Percentiles rank a stretch among this genome's conserved stretches.
These are phyloP conservation scores for Penicillium sp. DNA, from an alignment of 2,329 filamentous ascomycete species.

Conservation along the genomic window DNA sequence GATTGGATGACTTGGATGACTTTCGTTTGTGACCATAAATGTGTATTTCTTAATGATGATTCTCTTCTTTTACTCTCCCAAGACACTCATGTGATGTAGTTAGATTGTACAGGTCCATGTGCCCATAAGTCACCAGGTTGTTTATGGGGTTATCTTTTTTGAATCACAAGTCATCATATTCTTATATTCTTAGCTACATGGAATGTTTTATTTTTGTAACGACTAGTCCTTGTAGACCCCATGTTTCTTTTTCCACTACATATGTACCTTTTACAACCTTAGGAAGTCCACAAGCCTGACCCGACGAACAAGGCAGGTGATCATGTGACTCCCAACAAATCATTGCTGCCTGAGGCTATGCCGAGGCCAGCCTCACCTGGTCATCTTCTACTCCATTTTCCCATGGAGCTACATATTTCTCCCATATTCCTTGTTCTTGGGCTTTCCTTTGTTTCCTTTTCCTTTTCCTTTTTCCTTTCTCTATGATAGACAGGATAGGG, in stretches of 20 bases:
- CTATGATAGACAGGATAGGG: slow-evolving; percentile 14
- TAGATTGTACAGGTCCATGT: slow-evolving; percentile 9
- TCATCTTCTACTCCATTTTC: slow-evolving; percentile 3
- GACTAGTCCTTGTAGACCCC: not conserved
- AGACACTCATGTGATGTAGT: slow-evolving; percentile 18
- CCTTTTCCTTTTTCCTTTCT: slow-evolving; percentile 12
- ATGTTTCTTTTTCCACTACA: not conserved
- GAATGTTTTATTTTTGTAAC: not conserved
- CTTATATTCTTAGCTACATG: not conserved
- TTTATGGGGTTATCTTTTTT: not conserved
- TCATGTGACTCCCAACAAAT: slow-evolving; percentile 25
- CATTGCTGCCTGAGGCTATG: slow-evolving; percentile 20
- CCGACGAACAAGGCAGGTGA: slow-evolving; percentile 1
- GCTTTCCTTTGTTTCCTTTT: slow-evolving; percentile 7
- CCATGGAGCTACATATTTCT: slow-evolving; percentile 1
- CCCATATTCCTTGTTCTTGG: not conserved
- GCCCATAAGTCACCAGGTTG: not conserved
- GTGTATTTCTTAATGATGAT: slow-evolving; percentile 11
- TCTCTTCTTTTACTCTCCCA: slow-evolving; percentile 1
- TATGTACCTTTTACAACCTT: too few relatives aligned
- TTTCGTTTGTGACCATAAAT: slow-evolving; percentile 11
- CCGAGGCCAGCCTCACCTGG: slow-evolving; percentile 18
- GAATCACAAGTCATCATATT: not conserved
- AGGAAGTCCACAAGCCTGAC: not conserved
- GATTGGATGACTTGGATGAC: slow-evolving; percentile 2